phyloP scores from a whole-genome alignment of 2,329 filamentous ascomycete genomes.

The Fusarium torulosum region DNA sequence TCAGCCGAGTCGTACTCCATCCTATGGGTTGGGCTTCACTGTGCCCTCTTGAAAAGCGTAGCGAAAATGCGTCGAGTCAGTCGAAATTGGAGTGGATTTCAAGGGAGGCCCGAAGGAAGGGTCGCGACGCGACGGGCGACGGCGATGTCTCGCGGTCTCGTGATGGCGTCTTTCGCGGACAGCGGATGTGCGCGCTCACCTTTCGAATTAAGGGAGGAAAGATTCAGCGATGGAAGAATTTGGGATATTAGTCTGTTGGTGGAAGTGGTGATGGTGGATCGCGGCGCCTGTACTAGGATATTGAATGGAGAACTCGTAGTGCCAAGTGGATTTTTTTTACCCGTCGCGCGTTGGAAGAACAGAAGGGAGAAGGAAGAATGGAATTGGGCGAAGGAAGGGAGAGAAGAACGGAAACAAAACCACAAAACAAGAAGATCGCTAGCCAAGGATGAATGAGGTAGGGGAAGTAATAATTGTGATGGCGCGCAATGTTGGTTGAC shows the following conservation, averaged over 20 bases:
- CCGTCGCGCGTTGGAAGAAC: slow-evolving; percentile 6
- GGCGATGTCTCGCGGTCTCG: not conserved
- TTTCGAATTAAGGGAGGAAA: slow-evolving; percentile 23
- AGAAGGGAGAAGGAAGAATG: slow-evolving; percentile 8
- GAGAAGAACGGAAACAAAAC: not conserved
- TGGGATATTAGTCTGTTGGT: slow-evolving; percentile 32
- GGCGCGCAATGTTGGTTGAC: slow-evolving; percentile 29
- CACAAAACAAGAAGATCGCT: not conserved
- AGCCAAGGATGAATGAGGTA: slow-evolving; percentile 11
- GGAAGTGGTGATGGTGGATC: slow-evolving; percentile 38
- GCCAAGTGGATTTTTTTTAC: slow-evolving; percentile 17
- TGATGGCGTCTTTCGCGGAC: slow-evolving; percentile 25
- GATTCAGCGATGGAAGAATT: not conserved
- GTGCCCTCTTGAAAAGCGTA: slow-evolving; percentile 24
- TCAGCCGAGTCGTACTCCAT: slow-evolving; percentile 48
- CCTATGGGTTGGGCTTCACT: slow-evolving; percentile 37
- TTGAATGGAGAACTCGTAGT: not conserved
- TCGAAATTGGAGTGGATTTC: slow-evolving; percentile 32
- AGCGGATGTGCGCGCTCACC: slow-evolving; percentile 18
- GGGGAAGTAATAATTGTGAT: slow-evolving; percentile 19
- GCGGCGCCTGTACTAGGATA: slow-evolving; percentile 26
- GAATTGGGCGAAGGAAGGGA: not conserved
- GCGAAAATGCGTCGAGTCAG: slow-evolving; percentile 13
- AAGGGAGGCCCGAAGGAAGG: slow-evolving; percentile 13
- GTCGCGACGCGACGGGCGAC: not conserved